A percentile compares a stretch with the other conserved stretches of the same genome.
Evolutionary conservation across 176 grass and related monocot species (phyloP).

Genomic region (Guadua angustifolia): DNA sequence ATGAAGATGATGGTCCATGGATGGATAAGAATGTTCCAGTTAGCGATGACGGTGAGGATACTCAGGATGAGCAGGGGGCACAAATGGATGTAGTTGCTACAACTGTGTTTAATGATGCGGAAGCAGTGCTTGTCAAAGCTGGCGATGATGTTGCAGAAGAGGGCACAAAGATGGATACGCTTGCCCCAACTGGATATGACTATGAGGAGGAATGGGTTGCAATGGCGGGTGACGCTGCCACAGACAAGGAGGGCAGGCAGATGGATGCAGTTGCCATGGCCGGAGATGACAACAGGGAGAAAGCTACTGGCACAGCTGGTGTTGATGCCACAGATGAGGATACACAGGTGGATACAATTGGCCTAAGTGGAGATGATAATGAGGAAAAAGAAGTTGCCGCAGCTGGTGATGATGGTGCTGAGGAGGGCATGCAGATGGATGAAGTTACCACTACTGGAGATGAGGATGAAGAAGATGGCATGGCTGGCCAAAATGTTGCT

Average conservation of each 20-base stretch:
- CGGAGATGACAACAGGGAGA: conserved; percentile 18
- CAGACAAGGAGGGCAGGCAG: conserved; percentile 13
- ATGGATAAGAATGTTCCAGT: conserved; percentile 31
- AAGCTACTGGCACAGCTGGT: not conserved
- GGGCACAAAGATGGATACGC: not conserved
- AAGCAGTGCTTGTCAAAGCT: conserved; percentile 23
- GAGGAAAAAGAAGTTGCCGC: conserved; percentile 43
- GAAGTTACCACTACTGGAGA: conserved; percentile 20
- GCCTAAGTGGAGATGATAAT: conserved; percentile 30
- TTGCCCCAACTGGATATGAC: conserved; percentile 17
- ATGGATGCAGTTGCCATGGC: conserved; percentile 38
- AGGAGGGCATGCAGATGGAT: conserved; percentile 36
- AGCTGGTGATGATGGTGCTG: conserved; percentile 29
- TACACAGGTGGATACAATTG: conserved; percentile 15
- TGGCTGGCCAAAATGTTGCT: conserved; percentile 28
- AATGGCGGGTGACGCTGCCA: not conserved
- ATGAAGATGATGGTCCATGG: conserved; percentile 18
- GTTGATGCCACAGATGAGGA: conserved; percentile 28
- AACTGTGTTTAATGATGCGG: not conserved
- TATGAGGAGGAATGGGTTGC: not conserved
- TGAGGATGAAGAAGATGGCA: conserved; percentile 49
- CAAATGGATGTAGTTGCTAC: conserved; percentile 17
- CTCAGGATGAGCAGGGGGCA: conserved; percentile 22
- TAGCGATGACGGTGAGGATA: conserved; percentile 28
- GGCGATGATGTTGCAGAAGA: conserved; percentile 5